Conservation (phyloP, 2,329 filamentous ascomycete genomes). For the Aspergillus latus region DNA sequence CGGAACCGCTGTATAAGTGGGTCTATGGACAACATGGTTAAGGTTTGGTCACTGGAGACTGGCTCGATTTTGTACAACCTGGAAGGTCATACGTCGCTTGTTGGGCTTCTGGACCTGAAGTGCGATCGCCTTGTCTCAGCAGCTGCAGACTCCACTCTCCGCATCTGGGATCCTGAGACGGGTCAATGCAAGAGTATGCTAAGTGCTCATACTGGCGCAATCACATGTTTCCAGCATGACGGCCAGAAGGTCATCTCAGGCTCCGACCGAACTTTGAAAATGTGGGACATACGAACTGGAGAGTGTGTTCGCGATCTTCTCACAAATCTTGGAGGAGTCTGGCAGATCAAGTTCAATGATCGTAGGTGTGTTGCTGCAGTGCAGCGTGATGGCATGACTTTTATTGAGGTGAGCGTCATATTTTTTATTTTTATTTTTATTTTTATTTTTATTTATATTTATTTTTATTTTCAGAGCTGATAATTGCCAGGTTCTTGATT, state of each 20-base stretch:
- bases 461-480: conserved; percentile 16
- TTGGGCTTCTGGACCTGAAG: conserved; percentile 85
- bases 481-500: conserved; percentile 80
- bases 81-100: conserved; percentile 88
- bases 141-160: conserved; percentile 88
- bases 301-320: conserved; percentile 90
- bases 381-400: conserved; percentile 87
- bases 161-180: conserved; percentile 95
- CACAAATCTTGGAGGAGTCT: conserved; percentile 92
- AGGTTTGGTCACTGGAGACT: conserved; percentile 92
- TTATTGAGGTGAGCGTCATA: conserved; percentile 77
- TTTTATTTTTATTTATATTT: no score
- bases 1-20: conserved; percentile 96
- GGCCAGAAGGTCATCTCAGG: conserved; percentile 95
- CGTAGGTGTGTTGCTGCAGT: conserved; percentile 93
- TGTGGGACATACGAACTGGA: conserved; percentile 95
- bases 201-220: conserved; percentile 91
- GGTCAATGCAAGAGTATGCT: conserved; percentile 88
- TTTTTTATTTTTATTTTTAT: background rate
- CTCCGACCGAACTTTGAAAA: conserved; percentile 92
- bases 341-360: conserved; percentile 98
- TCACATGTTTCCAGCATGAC: conserved; percentile 98
- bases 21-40: conserved; percentile 97
- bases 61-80: conserved; percentile 83
- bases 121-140: conserved; percentile 91